These are phyloP conservation scores for Lonicera japonica DNA, from an alignment of 129 eudicot species.

Conservation along the genomic window DNA sequence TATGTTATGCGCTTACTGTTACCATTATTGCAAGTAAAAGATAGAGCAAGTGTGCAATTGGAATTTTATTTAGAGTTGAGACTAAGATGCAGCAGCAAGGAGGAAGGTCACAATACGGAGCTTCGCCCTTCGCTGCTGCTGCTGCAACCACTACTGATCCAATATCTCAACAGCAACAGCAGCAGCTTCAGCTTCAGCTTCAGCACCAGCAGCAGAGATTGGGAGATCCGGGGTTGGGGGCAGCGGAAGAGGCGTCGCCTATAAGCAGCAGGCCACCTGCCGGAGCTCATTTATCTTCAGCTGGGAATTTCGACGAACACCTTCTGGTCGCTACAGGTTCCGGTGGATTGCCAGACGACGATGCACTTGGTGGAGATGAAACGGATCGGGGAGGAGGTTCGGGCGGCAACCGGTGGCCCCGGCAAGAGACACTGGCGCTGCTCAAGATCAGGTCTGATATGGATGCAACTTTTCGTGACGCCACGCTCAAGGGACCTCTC, in stretches of 20 bases:
- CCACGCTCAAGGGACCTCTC: constrained; percentile 45
- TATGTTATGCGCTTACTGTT: too few species aligned
- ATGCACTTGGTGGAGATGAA: constrained; percentile 7
- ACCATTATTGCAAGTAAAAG: too few species aligned
- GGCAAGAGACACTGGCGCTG: constrained; percentile 49
- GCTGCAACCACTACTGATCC: not conserved
- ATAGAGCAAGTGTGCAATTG: too few species aligned
- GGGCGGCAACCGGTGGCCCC: constrained; percentile 50
- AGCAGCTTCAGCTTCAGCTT: not conserved
- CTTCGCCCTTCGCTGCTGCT: not conserved
- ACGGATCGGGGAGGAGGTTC: constrained; percentile 14
- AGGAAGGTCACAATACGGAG: not conserved
- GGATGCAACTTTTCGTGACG: constrained; percentile 47
- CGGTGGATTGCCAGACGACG: constrained; percentile 24
- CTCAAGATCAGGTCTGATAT: constrained; percentile 48
- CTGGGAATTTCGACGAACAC: not conserved
- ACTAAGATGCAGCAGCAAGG: not conserved
- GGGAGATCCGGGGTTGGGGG: not conserved
- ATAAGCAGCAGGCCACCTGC: constrained; percentile 26
- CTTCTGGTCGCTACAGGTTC: constrained; percentile 11
- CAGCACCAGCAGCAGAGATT: not conserved
- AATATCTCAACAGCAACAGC: not conserved
- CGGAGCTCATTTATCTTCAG: not conserved
- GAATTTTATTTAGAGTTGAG: too few species aligned
- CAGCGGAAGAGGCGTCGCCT: constrained; percentile 21